phyloP scores from a whole-genome alignment of 176 grass and related monocot genomes.

The Secale cereale region DNA sequence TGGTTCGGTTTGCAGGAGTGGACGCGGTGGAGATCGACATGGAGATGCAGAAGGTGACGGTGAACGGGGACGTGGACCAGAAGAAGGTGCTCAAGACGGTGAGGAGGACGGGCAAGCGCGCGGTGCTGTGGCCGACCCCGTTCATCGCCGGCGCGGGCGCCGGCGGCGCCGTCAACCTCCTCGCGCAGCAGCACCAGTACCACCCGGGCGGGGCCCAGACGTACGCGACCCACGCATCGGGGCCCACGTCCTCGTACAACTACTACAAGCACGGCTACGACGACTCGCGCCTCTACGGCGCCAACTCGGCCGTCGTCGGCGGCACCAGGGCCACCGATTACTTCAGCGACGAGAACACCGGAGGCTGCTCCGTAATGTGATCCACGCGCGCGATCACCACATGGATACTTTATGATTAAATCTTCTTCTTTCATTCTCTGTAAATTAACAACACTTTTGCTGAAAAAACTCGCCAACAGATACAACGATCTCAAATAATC shows the following conservation, averaged over 20 bases:
- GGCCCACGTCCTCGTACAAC: constrained; percentile 68
- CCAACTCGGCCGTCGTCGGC: constrained; percentile 42
- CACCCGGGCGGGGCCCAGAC: constrained; percentile 32
- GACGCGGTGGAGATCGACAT: constrained; percentile 82
- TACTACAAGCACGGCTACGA: constrained; percentile 92
- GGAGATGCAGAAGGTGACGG: constrained; percentile 82
- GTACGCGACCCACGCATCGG: constrained; percentile 1
- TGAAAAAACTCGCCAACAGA: neutral
- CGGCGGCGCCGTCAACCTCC: constrained; percentile 18
- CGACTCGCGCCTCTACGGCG: constrained; percentile 55
- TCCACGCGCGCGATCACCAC: neutral
- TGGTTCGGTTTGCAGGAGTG: constrained; percentile 32
- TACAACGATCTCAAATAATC: neutral
- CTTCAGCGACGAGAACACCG: constrained; percentile 87
- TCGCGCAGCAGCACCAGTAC: constrained; percentile 36
- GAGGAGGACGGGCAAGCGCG: constrained; percentile 67
- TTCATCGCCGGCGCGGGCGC: constrained; percentile 18
- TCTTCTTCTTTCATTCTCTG: neutral
- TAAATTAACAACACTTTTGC: neutral
- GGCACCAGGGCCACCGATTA: constrained; percentile 54
- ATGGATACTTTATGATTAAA: neutral
- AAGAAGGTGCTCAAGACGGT: constrained; percentile 91
- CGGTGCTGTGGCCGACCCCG: constrained; percentile 78
- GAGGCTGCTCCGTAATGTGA: constrained; percentile 76
- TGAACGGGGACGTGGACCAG: constrained; percentile 76